phyloP scores from a whole-genome alignment of 768 basidiomycete genomes.

The Mycena rebaudengoi region DNA sequence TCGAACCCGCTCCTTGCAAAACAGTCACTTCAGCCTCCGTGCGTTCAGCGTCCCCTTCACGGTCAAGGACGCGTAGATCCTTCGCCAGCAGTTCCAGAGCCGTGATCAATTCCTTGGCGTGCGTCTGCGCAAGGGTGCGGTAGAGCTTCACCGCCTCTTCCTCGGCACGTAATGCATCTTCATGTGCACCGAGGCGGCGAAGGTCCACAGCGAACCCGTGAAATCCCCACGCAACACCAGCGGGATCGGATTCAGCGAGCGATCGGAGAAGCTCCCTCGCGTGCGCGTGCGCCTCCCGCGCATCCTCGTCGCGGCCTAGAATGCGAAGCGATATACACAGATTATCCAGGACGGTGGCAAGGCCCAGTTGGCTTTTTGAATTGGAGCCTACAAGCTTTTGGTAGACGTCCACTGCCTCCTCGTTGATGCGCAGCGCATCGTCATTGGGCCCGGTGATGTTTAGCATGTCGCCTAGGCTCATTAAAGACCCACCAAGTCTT shows the following conservation, averaged over 20 bases:
- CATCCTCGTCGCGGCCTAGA: neutral
- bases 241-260: neutral
- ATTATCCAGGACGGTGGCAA: neutral
- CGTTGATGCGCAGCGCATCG: neutral
- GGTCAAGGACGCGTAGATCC: neutral
- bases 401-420: neutral
- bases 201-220: neutral
- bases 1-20: neutral
- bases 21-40: neutral
- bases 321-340: neutral
- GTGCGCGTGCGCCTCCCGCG: neutral
- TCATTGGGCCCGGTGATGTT: neutral
- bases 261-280: neutral
- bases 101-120: neutral
- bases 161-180: neutral
- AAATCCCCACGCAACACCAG: neutral
- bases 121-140: neutral
- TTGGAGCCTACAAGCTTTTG: neutral
- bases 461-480: neutral
- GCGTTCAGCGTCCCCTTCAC: neutral
- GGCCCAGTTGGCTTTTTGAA: neutral
- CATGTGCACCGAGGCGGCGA: neutral
- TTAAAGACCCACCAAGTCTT: neutral
- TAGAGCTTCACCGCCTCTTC: neutral
- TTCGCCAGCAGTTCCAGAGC: neutral